Evolutionary conservation across 257 asterid species (phyloP), one percentile per base, ranked within the genome.

Genomic region (Haberlea rhodopensis): DNA sequence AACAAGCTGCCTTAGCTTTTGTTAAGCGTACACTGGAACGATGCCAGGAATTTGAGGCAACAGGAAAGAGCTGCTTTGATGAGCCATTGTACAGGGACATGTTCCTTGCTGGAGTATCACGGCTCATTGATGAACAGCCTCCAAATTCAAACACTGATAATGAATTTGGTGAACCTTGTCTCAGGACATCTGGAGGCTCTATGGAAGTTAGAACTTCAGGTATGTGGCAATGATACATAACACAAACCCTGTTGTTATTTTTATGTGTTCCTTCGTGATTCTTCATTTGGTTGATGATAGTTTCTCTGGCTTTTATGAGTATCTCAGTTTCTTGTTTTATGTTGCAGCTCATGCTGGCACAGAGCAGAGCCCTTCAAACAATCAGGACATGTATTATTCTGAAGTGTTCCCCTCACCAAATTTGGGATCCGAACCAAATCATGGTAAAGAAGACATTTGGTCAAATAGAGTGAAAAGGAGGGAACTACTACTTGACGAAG

Each of bases 1-100:
- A 84, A 80, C 94, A 88, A 74, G 88, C 94, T 75, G 88, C 90
- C 68, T 78, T 88, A 76, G 86, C 90, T 81, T 91, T 85, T 79
- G 95, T 85, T 62, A 85, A 78, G 81, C 80, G 87, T 66, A 77
- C 91, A 61, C 61, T 88, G 83, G 87, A 80, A 68, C 86, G 83
- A 19, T 86, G 63, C 80, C 87, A 74, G 69, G 95, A 85, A 76
- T 91, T 83, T 60, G 77, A 83, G 73, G 75, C 69, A 66, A 80
- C 84, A 8, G 91, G 95, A 67, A 88, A 79, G 78, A 88, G 96
- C 80, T 86, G 98, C 81, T 91, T 91, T 78, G 79, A 73, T 24
- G 90, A 85, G 72, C 81, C 94, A 24, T 65, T 76, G 53, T 88
- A 75, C 66, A 78, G 78, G 71, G 90, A 85, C 40, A 82, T 85